A percentile compares a stretch with the other conserved stretches of the same genome.
phyloP scores from a whole-genome alignment of 163 green algal genomes.

The Coccomyxa subellipsoidea region DNA sequence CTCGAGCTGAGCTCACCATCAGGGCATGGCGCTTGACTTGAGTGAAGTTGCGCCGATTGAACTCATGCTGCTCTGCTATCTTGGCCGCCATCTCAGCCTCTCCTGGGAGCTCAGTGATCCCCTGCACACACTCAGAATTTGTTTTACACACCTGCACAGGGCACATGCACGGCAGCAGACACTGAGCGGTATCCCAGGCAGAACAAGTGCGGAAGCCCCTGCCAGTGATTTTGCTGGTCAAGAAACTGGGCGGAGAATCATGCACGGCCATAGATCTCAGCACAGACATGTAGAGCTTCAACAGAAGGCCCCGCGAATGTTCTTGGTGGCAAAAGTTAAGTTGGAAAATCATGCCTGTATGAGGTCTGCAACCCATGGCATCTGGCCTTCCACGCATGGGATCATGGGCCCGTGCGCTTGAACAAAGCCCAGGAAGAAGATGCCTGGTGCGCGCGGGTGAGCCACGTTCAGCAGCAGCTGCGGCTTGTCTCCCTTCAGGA shows the following conservation, averaged over 20 bases:
- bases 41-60: constrained; percentile 2
- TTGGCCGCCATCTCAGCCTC: background rate
- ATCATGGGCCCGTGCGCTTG: constrained; percentile 11
- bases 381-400: constrained; percentile 1
- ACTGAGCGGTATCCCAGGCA: too few species aligned
- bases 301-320: too few species aligned
- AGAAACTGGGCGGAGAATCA: too few species aligned
- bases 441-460: background rate
- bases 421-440: constrained; percentile 11
- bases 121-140: background rate
- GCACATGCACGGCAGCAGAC: too few species aligned
- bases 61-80: background rate
- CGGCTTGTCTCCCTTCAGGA: background rate
- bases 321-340: too few species aligned
- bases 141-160: background rate
- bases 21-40: constrained; percentile 7
- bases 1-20: too few species aligned
- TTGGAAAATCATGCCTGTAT: constrained; percentile 5
- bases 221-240: too few species aligned
- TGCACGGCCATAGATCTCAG: too few species aligned
- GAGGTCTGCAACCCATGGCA: constrained; percentile 3
- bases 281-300: too few species aligned
- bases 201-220: too few species aligned
- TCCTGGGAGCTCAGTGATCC: background rate
- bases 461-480: background rate